These are phyloP conservation scores for Wickerhamiella brachini DNA, from an alignment of 805 yeast genomes.

Conservation along the genomic window DNA sequence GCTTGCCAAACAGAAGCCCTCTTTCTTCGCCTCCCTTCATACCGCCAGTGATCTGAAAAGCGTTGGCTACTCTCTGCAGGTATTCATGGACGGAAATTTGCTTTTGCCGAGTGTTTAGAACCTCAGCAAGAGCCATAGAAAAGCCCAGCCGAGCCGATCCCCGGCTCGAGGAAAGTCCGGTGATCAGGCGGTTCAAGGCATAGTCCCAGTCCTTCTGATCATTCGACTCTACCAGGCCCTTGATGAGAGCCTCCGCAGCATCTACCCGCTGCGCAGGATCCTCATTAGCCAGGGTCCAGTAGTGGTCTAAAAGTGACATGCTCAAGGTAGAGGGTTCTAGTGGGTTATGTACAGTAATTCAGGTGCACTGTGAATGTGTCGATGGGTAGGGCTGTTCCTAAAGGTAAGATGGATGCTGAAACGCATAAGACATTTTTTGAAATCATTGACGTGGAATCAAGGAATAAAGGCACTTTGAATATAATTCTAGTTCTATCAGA, in stretches of 20 bases:
- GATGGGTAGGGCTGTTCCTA: no score
- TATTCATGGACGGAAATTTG: slow-evolving; percentile 29
- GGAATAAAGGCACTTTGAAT: no score
- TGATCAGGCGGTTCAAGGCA: slow-evolving; percentile 62
- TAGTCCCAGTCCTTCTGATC: slow-evolving; percentile 57
- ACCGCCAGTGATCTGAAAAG: slow-evolving; percentile 29
- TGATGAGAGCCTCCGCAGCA: slow-evolving; percentile 54
- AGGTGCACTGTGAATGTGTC: not conserved
- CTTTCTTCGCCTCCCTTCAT: slow-evolving; percentile 74
- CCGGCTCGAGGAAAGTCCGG: slow-evolving; percentile 69
- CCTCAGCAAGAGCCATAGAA: slow-evolving; percentile 73
- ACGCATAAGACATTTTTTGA: no score
- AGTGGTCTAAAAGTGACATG: slow-evolving; percentile 39
- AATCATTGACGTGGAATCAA: no score
- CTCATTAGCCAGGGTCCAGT: slow-evolving; percentile 66
- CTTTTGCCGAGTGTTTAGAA: slow-evolving; percentile 20
- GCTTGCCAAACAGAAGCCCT: slow-evolving; percentile 62
- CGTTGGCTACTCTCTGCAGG: slow-evolving; percentile 25
- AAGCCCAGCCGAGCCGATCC: slow-evolving; percentile 80
- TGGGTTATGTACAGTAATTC: not conserved
- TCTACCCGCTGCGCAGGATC: slow-evolving; percentile 53
- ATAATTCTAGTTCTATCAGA: no score
- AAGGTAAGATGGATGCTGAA: no score
- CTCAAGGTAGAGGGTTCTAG: not conserved
- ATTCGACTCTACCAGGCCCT: slow-evolving; percentile 35